Evolutionary conservation across 129 eudicot species (phyloP), one percentile per base, ranked within the genome.

Genomic region (Flaveria robusta): DNA sequence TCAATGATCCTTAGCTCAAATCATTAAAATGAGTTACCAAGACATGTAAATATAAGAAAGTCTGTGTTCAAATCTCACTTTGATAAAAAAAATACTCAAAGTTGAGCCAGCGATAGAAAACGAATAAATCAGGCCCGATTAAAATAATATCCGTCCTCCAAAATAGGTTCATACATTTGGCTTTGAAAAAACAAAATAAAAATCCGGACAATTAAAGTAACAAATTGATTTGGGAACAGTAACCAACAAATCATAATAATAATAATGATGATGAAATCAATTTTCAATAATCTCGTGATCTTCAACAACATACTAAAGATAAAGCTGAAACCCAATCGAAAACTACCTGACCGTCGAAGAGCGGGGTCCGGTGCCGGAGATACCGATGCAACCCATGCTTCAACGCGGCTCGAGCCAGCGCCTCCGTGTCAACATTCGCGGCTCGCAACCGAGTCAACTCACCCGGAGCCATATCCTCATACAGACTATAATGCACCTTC

Each of bases 361-460:
- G 56, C 1, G 86, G 83, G n/a, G 56, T 88, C 42, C 67, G 70
- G 72, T 91, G 92, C 0, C 88, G 87, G n/a, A 91, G 49, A 71
- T 19, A 85, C 8, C 76, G 81, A 67, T 86, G 80, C 66, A 91
- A 31, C 5, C 67, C 37, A 14, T 58, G 72, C 19, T 67, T 74
- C 14, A 87, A 68, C 7, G 97, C 86, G 9, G 79, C 92, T 4
- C 95, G 84, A 2, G 95, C 95, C 26, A 91, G 83, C 58, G 90
- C 88, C 74, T 91, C 97, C 0, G 86, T 88, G 52, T 89, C 90
- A 1, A 88, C 95, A 29, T 86, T 91, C 16, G 82, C 92, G 0
- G 95, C 75, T 7, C 95, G 82, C 31, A 91, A 62, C 26, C 85
- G 79, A 29, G 96, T 91, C 71, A 91, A 51, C 43, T 67, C 60